Percentiles rank a stretch among this genome's conserved stretches.
phyloP scores from a whole-genome alignment of 768 basidiomycete genomes.

The Gymnopilus dilepis region DNA sequence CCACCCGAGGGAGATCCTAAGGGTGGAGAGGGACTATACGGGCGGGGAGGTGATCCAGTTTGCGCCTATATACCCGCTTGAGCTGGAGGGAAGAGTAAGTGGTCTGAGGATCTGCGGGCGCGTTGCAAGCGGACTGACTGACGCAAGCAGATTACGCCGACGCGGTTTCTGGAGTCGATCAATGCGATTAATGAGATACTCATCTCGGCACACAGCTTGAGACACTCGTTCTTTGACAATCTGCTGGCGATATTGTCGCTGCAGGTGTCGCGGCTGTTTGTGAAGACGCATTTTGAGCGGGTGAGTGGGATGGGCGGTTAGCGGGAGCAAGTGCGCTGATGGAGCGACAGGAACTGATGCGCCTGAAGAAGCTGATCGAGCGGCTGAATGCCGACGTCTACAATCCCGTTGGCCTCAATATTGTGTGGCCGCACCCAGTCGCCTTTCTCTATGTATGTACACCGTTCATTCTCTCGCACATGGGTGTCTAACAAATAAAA shows the following conservation, averaged over 20 bases:
- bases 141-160: slow-evolving; percentile 76
- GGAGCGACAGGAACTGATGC: slow-evolving; percentile 72
- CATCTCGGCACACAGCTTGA: slow-evolving; percentile 83
- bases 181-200: slow-evolving; percentile 89
- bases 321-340: background rate
- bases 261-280: slow-evolving; percentile 76
- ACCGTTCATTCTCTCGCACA: slow-evolving; percentile 10
- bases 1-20: slow-evolving; percentile 89
- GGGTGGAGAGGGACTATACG: slow-evolving; percentile 91
- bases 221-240: slow-evolving; percentile 79
- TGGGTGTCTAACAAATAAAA: slow-evolving; percentile 13
- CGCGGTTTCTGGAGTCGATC: slow-evolving; percentile 88
- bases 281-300: slow-evolving; percentile 82
- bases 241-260: slow-evolving; percentile 77
- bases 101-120: background rate
- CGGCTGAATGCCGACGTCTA: slow-evolving; percentile 74
- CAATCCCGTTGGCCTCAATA: slow-evolving; percentile 86
- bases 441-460: slow-evolving; percentile 91
- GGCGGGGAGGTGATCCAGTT: slow-evolving; percentile 93
- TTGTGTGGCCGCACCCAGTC: slow-evolving; percentile 83
- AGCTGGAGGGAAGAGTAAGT: slow-evolving; percentile 89
- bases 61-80: slow-evolving; percentile 85
- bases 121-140: slow-evolving; percentile 5
- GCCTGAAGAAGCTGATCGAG: slow-evolving; percentile 65
- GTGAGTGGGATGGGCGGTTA: slow-evolving; percentile 41